Conservation (phyloP, 2,329 filamentous ascomycete species). For the Magnaporthiopsis rhizophila region DNA sequence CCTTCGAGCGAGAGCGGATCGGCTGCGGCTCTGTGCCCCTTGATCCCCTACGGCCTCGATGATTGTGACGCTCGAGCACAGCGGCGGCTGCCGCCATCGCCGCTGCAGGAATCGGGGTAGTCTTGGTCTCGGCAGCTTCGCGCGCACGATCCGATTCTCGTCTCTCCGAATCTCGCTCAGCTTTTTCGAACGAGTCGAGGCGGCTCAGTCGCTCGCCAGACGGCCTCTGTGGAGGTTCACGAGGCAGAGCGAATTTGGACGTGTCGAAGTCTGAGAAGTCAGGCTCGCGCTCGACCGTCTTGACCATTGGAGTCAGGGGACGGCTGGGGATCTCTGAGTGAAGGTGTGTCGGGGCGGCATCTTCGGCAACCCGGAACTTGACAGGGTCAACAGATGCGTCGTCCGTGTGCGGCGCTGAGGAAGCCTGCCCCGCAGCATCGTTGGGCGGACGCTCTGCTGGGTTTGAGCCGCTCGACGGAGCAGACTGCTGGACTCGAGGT, state of each 20-base stretch:
- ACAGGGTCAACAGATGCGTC: conserved; percentile 41
- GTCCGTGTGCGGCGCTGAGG: conserved; percentile 14
- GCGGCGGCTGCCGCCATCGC: conserved; percentile 38
- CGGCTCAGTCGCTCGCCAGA: conserved; percentile 34
- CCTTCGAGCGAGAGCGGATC: conserved; percentile 13
- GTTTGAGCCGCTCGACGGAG: conserved; percentile 15
- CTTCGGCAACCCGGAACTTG: conserved; percentile 46
- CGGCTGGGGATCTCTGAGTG: conserved; percentile 30
- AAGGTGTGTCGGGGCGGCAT: conserved; percentile 40
- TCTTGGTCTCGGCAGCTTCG: conserved; percentile 38
- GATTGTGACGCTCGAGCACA: conserved; percentile 28
- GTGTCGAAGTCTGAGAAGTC: conserved; percentile 32
- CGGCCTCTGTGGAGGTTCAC: not conserved
- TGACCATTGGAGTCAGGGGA: conserved; percentile 40
- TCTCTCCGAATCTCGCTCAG: conserved; percentile 36
- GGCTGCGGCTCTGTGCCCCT: conserved; percentile 25
- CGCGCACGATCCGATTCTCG: conserved; percentile 24
- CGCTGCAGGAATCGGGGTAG: conserved; percentile 36
- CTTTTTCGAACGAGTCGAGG: conserved; percentile 41
- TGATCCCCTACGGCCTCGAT: conserved; percentile 16
- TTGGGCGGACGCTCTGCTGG: not conserved
- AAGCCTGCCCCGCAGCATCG: conserved; percentile 3
- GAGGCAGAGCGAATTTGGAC: not conserved
- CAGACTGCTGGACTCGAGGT: not conserved
- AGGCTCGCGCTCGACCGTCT: conserved; percentile 47